Evolutionary conservation across 1,139 yeast species (phyloP), one percentile per base, ranked within the genome.

Genomic region (Hemisphaericaspora lyxosophila): DNA sequence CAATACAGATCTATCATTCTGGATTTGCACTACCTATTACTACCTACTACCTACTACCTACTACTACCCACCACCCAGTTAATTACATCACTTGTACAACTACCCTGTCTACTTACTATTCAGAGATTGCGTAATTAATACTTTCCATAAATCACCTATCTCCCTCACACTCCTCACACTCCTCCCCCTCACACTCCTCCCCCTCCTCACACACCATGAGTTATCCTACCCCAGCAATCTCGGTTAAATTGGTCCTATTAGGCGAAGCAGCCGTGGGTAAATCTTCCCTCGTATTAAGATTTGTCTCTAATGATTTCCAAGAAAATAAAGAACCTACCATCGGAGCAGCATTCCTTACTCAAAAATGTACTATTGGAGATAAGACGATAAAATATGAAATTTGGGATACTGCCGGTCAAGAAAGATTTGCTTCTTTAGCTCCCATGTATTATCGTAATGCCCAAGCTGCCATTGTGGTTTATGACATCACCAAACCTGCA

Each of bases 351-450:
- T 92, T 92, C 57, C 69, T 92, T 43, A 92, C 98, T 24, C 97
- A 92, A 61, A 83, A 94, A 58, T 94, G 97, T 57, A 83, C 90
- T 26, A 83, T 92, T 52, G 94, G 94, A 27, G 89, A 86, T 47
- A 80, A 86, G 50, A 86, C 95, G 12, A 89, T 92, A 57, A 92
- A 92, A 60, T 92, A 89, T 63, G 98, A 92, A 62, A 92, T 92
- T 48, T 92, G 97, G 97, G 98, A 92, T 59, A 92, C 98, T 11
- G 98, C 98, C 0, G 98, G 98, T 13, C 98, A 92, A 66, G 98
- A 92, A 62, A 70, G 98, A 46, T 92, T 92, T 70, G 97, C 97
- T 4, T 85, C 94, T 26, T 73, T 92, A 57, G 97, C 97, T 1
- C 98, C 97, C 18, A 86, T 92, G 95, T 92, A 92, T 64, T 92